Base-by-base conservation (phyloP, 345 rosid species). In the Mercurialis annua region DNA sequence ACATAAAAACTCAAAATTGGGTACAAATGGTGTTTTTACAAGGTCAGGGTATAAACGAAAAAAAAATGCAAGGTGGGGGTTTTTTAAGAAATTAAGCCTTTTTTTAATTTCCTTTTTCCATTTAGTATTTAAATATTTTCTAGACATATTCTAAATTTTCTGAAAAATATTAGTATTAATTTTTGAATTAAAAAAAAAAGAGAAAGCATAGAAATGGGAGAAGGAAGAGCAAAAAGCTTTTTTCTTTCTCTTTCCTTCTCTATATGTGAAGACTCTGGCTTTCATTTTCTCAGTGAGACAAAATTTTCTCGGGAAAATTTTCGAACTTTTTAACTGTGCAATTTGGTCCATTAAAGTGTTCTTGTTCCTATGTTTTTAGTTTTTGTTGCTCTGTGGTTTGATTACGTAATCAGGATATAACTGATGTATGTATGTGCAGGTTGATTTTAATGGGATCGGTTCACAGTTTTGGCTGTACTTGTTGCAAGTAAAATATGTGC, bases 401-500 rank as follows among this genome's bases (percentile, higher is more conserved):
- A 21, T 50, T 51, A 40, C 62, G 16, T 51, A 30, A 65, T 68
- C 14, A 55, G 47, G 27, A 24, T 4, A 4, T 29, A 2, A 54
- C 59, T n/a, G 11, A 26, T 55, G 10, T 24, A 21, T 56, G n/a
- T 47, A 15, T 62, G 43, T 46, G 51, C 59, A 34, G 63, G 65
- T 70, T 58, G 69, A 66, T 68, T 61, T 65, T 66, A 47, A 71
- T 53, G 48, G 62, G 46, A 17, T 27, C 65, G 20, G 17, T 59
- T 67, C 29, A 62, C 23, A 24, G 55, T 74, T 71, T 74, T 74
- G 76, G 77, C 67, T 73, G 65, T 49, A 36, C 36, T 76, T 66
- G 68, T 11, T 20, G 59, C 74, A 76, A 71, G 79, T 84, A 84
- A 84, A 81, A 74, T 65, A 84, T 83, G 83, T 82, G 82, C 71